Conservation (phyloP, 1,139 yeast species). For the Candida sp. region DNA sequence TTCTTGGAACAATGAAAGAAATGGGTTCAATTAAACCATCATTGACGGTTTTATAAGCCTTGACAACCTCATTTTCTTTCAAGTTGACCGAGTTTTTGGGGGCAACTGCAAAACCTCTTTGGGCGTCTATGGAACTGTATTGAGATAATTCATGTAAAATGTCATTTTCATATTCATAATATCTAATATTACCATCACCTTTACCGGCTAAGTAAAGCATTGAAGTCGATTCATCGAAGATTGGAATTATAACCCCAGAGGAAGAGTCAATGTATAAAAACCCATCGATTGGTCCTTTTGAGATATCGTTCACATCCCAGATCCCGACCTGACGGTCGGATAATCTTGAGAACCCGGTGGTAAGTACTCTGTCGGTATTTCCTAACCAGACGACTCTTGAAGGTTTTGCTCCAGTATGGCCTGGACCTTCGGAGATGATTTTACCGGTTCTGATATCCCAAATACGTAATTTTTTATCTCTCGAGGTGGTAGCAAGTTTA, state of each 20-base stretch:
- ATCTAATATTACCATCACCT: slow-evolving; percentile 97
- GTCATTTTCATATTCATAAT: slow-evolving; percentile 83
- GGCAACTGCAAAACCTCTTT: slow-evolving; percentile 89
- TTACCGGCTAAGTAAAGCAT: slow-evolving; percentile 91
- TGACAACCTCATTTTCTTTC: slow-evolving; percentile 79
- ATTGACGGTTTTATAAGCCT: slow-evolving; percentile 78
- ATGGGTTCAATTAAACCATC: slow-evolving; percentile 85
- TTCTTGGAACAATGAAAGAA: slow-evolving; percentile 89
- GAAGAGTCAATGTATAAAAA: slow-evolving; percentile 83
- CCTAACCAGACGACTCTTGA: slow-evolving; percentile 91
- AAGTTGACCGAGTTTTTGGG: slow-evolving; percentile 82
- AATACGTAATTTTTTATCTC: slow-evolving; percentile 85
- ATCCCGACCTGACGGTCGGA: slow-evolving; percentile 95
- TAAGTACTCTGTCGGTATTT: slow-evolving; percentile 74
- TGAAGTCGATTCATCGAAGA: slow-evolving; percentile 76
- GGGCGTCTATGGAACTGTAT: slow-evolving; percentile 85
- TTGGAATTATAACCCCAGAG: slow-evolving; percentile 91
- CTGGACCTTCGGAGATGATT: slow-evolving; percentile 77
- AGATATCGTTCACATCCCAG: slow-evolving; percentile 80
- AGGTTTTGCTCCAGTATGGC: slow-evolving; percentile 91
- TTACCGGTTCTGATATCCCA: slow-evolving; percentile 86
- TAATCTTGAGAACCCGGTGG: slow-evolving; percentile 93
- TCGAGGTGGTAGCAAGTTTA: slow-evolving; percentile 81
- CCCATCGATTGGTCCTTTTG: slow-evolving; percentile 84
- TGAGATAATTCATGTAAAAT: slow-evolving; percentile 80